These are phyloP conservation scores for Sapria himalayana DNA, from an alignment of 345 rosid species.

Conservation along the genomic window DNA sequence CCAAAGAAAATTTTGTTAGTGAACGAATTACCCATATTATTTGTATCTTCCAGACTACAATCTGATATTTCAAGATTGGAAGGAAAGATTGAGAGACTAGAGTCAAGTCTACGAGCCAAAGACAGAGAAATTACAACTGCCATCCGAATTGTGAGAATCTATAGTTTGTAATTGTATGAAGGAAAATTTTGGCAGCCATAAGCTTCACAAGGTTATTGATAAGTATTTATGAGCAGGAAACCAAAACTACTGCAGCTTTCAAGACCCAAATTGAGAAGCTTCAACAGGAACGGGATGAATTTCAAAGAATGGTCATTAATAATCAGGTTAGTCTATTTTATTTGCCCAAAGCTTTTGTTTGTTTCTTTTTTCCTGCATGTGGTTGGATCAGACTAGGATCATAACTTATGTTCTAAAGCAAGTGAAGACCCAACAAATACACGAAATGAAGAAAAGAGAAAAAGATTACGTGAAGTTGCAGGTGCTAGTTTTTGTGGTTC, in stretches of 20 bases:
- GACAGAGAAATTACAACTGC: constrained; percentile 89
- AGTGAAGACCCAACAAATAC: constrained; percentile 93
- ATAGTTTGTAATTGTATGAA: constrained; percentile 3
- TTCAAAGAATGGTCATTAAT: constrained; percentile 91
- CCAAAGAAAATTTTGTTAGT: too few species aligned
- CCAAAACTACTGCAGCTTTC: constrained; percentile 64
- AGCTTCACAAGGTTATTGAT: constrained; percentile 6
- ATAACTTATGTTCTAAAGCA: constrained; percentile 26
- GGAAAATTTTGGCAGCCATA: constrained; percentile 1
- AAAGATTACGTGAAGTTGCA: constrained; percentile 91
- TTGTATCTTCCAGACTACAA: constrained; percentile 19
- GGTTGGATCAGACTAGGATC: constrained; percentile 7
- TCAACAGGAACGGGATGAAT: constrained; percentile 88
- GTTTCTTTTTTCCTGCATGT: not conserved
- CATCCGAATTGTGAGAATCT: constrained; percentile 54
- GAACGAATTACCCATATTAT: too few species aligned
- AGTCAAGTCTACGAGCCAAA: constrained; percentile 54
- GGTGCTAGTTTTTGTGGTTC: constrained; percentile 17
- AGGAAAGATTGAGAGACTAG: constrained; percentile 85
- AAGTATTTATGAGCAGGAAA: constrained; percentile 34
- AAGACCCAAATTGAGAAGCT: constrained; percentile 82
- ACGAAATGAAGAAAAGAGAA: constrained; percentile 92
- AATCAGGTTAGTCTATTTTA: constrained; percentile 42
- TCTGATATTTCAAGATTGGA: constrained; percentile 80
- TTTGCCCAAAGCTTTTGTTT: too few species aligned